These are phyloP conservation scores for Botryotinia convoluta DNA, from an alignment of 2,329 filamentous ascomycete genomes.

Conservation along the genomic window DNA sequence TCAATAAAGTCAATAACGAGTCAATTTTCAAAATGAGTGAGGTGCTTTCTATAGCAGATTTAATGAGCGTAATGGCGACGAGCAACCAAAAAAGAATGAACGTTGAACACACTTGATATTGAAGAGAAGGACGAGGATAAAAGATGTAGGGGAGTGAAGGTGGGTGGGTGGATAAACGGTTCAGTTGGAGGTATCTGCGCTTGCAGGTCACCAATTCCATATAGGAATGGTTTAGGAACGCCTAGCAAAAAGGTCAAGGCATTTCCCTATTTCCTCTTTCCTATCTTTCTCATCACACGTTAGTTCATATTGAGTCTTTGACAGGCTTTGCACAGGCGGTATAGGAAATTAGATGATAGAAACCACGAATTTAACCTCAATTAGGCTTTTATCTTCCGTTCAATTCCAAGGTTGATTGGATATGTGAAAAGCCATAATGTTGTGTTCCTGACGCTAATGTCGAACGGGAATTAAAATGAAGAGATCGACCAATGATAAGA, in stretches of 20 bases:
- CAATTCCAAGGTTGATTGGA: slow-evolving; percentile 5
- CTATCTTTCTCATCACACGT: neutral
- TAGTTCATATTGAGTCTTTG: neutral
- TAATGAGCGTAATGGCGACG: slow-evolving; percentile 23
- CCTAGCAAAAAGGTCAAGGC: neutral
- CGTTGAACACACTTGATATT: neutral
- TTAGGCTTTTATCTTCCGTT: slow-evolving; percentile 1
- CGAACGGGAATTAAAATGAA: slow-evolving; percentile 16
- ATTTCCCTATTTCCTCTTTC: slow-evolving; percentile 11
- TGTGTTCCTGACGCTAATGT: slow-evolving; percentile 27
- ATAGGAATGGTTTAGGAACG: neutral
- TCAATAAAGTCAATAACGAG: slow-evolving; percentile 7
- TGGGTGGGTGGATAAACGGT: neutral
- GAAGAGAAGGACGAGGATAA: slow-evolving; percentile 6
- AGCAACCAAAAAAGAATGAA: slow-evolving; percentile 15
- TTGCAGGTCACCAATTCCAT: slow-evolving; percentile 1
- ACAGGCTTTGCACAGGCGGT: neutral
- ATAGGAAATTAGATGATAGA: slow-evolving; percentile 16
- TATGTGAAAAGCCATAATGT: neutral
- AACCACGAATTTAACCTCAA: slow-evolving; percentile 1
- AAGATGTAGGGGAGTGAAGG: slow-evolving; percentile 7
- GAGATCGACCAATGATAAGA: slow-evolving; percentile 18
- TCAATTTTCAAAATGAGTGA: neutral
- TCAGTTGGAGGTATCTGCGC: neutral
- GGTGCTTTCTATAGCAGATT: neutral